Evolutionary conservation across 805 yeast species (phyloP), one percentile per base, ranked within the genome.

Genomic region (Metschnikowia peoriensis): DNA sequence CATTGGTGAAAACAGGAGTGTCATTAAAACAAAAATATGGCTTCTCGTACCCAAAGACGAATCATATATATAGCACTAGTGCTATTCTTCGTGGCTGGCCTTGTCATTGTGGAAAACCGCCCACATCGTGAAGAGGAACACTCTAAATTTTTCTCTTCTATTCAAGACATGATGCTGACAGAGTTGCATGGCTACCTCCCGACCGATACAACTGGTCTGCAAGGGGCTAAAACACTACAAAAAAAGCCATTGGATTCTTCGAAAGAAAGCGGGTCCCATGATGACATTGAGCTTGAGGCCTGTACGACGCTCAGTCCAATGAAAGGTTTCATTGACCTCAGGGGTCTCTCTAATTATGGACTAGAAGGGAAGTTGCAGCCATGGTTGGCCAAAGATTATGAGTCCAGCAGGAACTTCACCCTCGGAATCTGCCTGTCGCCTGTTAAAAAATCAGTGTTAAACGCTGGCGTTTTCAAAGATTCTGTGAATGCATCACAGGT

Each of bases 341-440:
- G 81, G 61, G 62, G 81, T 62, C 67, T 84, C 72, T 66, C 82
- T 58, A 48, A 80, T 63, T 52, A 72, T 64, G 56, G 78, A 55
- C 57, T 84, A 69, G 73, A 78, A 67, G 72, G 83, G 72, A 56
- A 68, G 59, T 60, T 66, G 5, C 51, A 52, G 66, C 70, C 85
- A 27, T 89, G 92, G 89, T 68, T 75, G 39, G 83, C 92, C 3
- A 79, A 78, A 54, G 96, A 96, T 0, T 79, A 78, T 65, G 94
- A 86, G 57, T 81, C 80, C 60, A 84, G 84, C 28, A 74, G 71
- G 45, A 91, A 91, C 68, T 91, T 86, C 70, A 86, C 93, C 1
- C 59, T 87, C 41, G 86, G 88, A n/a, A 72, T 86, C 2, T 86
- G 93, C 61, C 78, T 88, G 48, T 68, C 83, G n/a, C 82, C 86